Evolutionary conservation across 2,329 filamentous ascomycete species (phyloP).

Genomic region (Alternaria infectoria): DNA sequence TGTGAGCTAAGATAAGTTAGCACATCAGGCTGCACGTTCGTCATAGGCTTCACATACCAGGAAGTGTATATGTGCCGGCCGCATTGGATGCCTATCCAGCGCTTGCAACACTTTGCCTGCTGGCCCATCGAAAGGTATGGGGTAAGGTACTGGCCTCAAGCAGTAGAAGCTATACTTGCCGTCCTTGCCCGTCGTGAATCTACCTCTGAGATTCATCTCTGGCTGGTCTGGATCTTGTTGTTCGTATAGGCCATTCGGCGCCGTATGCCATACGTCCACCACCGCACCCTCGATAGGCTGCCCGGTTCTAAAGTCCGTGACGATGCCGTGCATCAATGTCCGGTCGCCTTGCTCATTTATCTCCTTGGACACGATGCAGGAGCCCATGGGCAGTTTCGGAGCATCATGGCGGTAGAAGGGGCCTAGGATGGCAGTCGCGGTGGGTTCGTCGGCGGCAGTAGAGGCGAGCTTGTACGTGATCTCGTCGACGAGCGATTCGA

Average conservation of each 20-base stretch:
- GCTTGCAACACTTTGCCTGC: slow-evolving; percentile 64
- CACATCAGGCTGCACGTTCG: not conserved
- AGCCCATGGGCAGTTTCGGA: slow-evolving; percentile 72
- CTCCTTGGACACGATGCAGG: slow-evolving; percentile 64
- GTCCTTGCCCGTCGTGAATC: slow-evolving; percentile 70
- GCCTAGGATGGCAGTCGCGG: slow-evolving; percentile 79
- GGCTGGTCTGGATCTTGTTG: slow-evolving; percentile 74
- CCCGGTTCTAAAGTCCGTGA: slow-evolving; percentile 65
- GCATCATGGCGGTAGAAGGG: slow-evolving; percentile 83
- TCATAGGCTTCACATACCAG: slow-evolving; percentile 52
- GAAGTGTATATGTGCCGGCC: slow-evolving; percentile 70
- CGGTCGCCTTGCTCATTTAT: slow-evolving; percentile 57
- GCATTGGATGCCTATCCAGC: slow-evolving; percentile 66
- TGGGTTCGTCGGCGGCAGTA: slow-evolving; percentile 59
- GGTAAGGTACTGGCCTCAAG: slow-evolving; percentile 56
- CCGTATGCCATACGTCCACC: slow-evolving; percentile 81
- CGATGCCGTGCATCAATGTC: slow-evolving; percentile 69
- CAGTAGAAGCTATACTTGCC: slow-evolving; percentile 64
- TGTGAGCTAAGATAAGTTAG: slow-evolving; percentile 51
- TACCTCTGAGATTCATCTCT: slow-evolving; percentile 76
- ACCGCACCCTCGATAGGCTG: slow-evolving; percentile 69
- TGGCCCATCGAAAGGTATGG: slow-evolving; percentile 63
- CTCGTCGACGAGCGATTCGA: slow-evolving; percentile 73
- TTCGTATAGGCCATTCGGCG: slow-evolving; percentile 71
- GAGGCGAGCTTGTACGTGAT: slow-evolving; percentile 73